These are phyloP conservation scores for Hysterium pulicare DNA, from an alignment of 2,329 filamentous ascomycete species.

Conservation along the genomic window DNA sequence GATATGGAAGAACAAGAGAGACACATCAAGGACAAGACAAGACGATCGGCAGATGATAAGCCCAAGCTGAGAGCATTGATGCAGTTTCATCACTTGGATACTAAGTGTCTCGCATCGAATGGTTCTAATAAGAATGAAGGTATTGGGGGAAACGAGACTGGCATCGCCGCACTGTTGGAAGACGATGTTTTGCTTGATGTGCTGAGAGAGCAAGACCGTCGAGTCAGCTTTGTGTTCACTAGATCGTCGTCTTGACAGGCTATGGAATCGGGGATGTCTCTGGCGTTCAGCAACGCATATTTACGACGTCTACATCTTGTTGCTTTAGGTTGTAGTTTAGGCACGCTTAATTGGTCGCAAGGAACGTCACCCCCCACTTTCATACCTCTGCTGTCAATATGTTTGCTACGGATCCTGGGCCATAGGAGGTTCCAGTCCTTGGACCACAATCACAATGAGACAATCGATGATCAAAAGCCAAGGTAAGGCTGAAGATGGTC, in stretches of 20 bases:
- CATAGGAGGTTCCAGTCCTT: too few relatives aligned
- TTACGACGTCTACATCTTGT: too few relatives aligned
- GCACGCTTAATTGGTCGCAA: too few relatives aligned
- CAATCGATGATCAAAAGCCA: too few relatives aligned
- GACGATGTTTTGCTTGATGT: slow-evolving; percentile 51
- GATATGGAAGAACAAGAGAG: slow-evolving; percentile 47
- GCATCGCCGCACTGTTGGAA: slow-evolving; percentile 41
- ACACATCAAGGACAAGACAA: slow-evolving; percentile 31
- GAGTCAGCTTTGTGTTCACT: slow-evolving; percentile 50
- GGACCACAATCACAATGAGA: too few relatives aligned
- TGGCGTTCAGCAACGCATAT: too few relatives aligned
- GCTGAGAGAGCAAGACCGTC: slow-evolving; percentile 44
- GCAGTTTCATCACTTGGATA: slow-evolving; percentile 54
- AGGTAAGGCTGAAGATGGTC: too few relatives aligned
- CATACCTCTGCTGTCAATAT: too few relatives aligned
- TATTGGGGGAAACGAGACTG: slow-evolving; percentile 21
- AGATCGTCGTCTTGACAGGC: slow-evolving; percentile 32
- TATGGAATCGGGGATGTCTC: too few relatives aligned
- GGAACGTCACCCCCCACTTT: too few relatives aligned
- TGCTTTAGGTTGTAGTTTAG: too few relatives aligned
- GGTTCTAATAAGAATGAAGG: slow-evolving; percentile 26
- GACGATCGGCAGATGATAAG: slow-evolving; percentile 28
- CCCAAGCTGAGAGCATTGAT: slow-evolving; percentile 51
- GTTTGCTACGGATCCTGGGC: too few relatives aligned
- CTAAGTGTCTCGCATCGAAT: slow-evolving; percentile 12